Base-by-base conservation (phyloP, 495 filamentous ascomycete genomes). In the Penicillium daleae region DNA sequence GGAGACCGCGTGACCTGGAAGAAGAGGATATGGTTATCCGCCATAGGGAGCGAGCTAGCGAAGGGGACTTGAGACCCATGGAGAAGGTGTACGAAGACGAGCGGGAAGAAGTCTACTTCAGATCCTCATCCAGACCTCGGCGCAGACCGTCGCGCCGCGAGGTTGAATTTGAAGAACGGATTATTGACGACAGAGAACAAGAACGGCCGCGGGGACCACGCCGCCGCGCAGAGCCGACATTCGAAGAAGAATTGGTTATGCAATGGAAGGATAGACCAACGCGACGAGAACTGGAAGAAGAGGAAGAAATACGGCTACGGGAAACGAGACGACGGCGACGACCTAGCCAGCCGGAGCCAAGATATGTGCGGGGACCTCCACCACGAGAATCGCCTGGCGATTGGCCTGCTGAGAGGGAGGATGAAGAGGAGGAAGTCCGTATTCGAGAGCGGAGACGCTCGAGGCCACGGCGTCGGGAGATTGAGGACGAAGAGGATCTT, bases 51-150 rank as follows among this genome's bases (percentile, higher is more conserved):
- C 60, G 62, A 4, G 59, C 53, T 5, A 68, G 72, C 13, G 74
- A 76, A 46, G 57, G 72, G 29, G 68, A 74, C 7, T 62, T 72
- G 46, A 74, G 70, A 24, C 74, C 62, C 4, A 68, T 63, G 13
- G 63, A 70, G 24, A 64, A 56, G 42, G 53, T 58, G 17, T 56
- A 60, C n/a, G 63, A 70, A 6, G 61, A 66, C 7, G 66, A 70
- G 6, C 42, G 58, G 42, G 71, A 74, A 22, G 68, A 74, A 42
- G 22, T 55, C 10, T 54, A 55, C 32, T 21, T 48, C 6, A 57
- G 60, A 44, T 50, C 63, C 10, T 63, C 63, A 10, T 60, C 67
- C 26, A 48, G 56, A 33, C 56, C 52, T 26, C 52, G 62, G 19
- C 56, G 56, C 15, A 62, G 48, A 50, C 54, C 63, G 27, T 61